Evolutionary conservation across 306 rosid species (phyloP).

Genomic region (Quillaja saponaria): DNA sequence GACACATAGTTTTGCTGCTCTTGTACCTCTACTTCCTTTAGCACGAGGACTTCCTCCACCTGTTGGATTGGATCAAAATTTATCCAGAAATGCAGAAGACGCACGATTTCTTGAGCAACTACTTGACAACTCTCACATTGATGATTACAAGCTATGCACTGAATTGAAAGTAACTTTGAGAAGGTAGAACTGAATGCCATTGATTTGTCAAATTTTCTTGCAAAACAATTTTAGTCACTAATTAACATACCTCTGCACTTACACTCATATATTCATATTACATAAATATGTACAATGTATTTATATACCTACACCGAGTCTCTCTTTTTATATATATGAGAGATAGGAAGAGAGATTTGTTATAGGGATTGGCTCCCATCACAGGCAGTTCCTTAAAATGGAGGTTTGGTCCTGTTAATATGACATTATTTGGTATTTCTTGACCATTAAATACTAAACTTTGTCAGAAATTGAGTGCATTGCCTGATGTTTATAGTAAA

Average conservation of each 20-base stretch:
- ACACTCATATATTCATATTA: too few species aligned
- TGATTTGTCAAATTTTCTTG: conserved; percentile 10
- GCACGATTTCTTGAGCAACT: conserved; percentile 87
- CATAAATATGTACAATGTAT: too few species aligned
- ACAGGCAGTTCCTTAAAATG: too few species aligned
- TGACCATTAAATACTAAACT: too few species aligned
- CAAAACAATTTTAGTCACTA: background rate
- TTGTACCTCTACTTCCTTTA: conserved; percentile 96
- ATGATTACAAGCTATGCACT: conserved; percentile 75
- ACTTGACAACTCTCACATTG: conserved; percentile 94
- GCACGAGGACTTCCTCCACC: conserved; percentile 97
- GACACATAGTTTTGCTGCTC: conserved; percentile 98
- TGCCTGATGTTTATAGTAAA: too few species aligned
- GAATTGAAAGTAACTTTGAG: conserved; percentile 82
- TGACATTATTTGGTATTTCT: too few species aligned
- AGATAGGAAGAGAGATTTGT: too few species aligned
- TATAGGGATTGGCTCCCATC: too few species aligned
- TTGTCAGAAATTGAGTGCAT: too few species aligned
- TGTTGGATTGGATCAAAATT: conserved; percentile 60
- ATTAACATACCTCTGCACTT: background rate
- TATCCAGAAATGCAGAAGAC: conserved; percentile 73
- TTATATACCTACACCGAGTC: too few species aligned
- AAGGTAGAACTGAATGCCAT: conserved; percentile 55
- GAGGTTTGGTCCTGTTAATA: too few species aligned
- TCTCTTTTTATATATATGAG: too few species aligned